phyloP scores from a whole-genome alignment of 2,329 filamentous ascomycete species.

The Moelleriella libera region DNA sequence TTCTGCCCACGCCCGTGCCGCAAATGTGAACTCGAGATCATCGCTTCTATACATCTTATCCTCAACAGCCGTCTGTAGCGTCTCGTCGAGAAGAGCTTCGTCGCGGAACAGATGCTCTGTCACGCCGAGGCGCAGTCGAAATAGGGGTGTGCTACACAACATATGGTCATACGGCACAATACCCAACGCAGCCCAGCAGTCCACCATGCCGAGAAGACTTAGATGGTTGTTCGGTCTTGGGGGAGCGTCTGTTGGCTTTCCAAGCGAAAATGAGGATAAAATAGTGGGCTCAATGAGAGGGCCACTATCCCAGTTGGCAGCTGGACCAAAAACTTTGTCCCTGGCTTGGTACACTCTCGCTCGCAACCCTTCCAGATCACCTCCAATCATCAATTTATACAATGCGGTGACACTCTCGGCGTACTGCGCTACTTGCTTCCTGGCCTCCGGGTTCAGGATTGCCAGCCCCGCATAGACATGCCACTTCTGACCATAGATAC shows the following conservation, averaged over 20 bases:
- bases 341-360: conserved; percentile 49
- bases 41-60: conserved; percentile 90
- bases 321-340: conserved; percentile 66
- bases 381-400: conserved; percentile 93
- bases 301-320: conserved; percentile 42
- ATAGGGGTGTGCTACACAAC: conserved; percentile 96
- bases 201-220: conserved; percentile 87
- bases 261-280: conserved; percentile 78
- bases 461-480: conserved; percentile 97
- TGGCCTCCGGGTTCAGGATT: conserved; percentile 88
- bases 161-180: conserved; percentile 99
- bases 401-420: conserved; percentile 83
- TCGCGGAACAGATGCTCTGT: conserved; percentile 92
- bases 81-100: conserved; percentile 64
- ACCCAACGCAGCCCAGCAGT: conserved; percentile 89
- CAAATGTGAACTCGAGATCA: conserved; percentile 95
- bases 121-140: conserved; percentile 93
- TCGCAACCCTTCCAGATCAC: conserved; percentile 61
- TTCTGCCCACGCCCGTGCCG: conserved; percentile 89
- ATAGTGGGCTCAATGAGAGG: conserved; percentile 69
- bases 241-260: conserved; percentile 44
- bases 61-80: conserved; percentile 71
- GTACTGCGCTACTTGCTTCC: conserved; percentile 87
- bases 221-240: conserved; percentile 81
- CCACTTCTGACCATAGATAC: conserved; percentile 98